phyloP scores from a whole-genome alignment of 2,329 filamentous ascomycete species.

The Fusarium sp. region DNA sequence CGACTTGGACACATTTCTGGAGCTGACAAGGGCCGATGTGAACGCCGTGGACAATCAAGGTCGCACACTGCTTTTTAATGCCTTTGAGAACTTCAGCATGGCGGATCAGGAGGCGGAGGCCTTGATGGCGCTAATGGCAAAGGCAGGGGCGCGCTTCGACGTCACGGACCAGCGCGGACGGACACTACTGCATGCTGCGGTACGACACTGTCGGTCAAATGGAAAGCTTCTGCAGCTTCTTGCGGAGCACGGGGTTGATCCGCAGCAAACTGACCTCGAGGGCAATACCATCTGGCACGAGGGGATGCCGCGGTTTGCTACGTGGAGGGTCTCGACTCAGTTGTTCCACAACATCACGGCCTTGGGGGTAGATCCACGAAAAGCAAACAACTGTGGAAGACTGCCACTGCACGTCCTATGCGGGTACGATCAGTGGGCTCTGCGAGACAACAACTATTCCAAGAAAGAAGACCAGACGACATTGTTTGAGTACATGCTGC shows the following conservation, averaged over 20 bases:
- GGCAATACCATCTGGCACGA: constrained; percentile 6
- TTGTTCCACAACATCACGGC: neutral
- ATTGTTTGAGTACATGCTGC: neutral
- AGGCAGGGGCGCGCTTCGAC: neutral
- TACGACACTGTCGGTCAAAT: neutral
- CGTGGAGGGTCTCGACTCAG: neutral
- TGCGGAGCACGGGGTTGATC: neutral
- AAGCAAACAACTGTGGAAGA: neutral
- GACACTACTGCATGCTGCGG: neutral
- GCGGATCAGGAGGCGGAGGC: too few species aligned
- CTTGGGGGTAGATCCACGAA: neutral
- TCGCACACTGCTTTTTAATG: neutral
- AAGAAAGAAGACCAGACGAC: neutral
- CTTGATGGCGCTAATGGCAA: neutral
- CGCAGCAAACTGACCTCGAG: neutral
- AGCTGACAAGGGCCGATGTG: neutral
- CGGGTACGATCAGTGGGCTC: neutral
- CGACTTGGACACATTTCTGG: neutral
- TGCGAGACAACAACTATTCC: neutral
- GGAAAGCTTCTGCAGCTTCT: neutral
- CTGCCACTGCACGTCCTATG: constrained; percentile 5
- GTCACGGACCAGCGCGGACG: neutral
- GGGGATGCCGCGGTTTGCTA: neutral
- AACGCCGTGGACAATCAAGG: neutral
- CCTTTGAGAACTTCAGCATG: neutral